Evolutionary conservation across 2,329 filamentous ascomycete species (phyloP), one percentile per base, ranked within the genome.

Genomic region (Colletotrichum sp.): DNA sequence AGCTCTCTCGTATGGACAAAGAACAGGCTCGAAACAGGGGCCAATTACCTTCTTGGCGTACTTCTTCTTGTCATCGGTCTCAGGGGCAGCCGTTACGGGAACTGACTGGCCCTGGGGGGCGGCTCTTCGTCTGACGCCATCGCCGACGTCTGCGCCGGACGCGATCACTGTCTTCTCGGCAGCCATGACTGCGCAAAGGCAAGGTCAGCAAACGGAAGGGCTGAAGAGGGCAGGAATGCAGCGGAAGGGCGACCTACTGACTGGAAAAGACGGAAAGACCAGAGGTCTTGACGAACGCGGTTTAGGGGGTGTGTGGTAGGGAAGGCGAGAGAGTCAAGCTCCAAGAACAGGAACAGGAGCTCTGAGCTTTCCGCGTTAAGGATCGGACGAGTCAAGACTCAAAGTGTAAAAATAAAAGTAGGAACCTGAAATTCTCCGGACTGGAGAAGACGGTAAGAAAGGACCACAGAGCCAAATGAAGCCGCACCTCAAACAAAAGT

Each of bases 11-110:
- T 73, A 48, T 26, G 32, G 28, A 60, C 28, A 69, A 62, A 60
- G 13, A n/a, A 55, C 26, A 8, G 28, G 15, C 32, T 28, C 57
- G 59, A 39, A 52, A 52, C 34, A 64, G 48, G 48, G 74, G 66
- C 66, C 60, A 60, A 83, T 74, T 78, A 92, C 91, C 89, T 92
- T 90, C 84, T 90, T 90, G 75, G 82, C 83, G 24, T 88, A 84
- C 83, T 91, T 90, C 87, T 92, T 93, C 83, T 90, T 90, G 79
- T 93, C 90, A 78, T 92, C 90, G 30, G 87, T 81, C 81, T 92
- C 88, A 64, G 84, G 79, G 75, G 82, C 77, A 34, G 82, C 80
- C 75, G 84, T 82, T 78, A 83, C 79, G 75, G 84, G 79, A 76
- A 85, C 79, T 75, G 82, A 81, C 71, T 85, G 84, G 75, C 86